phyloP scores from a whole-genome alignment of 345 rosid genomes.

The Sonneratia alba region DNA sequence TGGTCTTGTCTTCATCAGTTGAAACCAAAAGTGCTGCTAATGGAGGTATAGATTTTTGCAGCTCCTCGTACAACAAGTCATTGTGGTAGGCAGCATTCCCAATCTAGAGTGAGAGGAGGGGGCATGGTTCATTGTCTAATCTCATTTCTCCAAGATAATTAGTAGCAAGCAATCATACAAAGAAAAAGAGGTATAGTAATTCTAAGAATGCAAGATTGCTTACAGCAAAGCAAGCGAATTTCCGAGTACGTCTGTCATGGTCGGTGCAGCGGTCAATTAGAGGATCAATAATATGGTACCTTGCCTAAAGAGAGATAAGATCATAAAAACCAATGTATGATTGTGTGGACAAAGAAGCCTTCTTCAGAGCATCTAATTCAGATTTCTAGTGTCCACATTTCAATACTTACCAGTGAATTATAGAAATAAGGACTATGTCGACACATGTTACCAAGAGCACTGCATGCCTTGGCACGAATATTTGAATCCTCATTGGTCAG shows the following conservation, averaged over 20 bases:
- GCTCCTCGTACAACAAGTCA: slow-evolving; percentile 70
- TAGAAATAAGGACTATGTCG: slow-evolving; percentile 86
- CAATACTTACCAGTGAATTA: slow-evolving; percentile 48
- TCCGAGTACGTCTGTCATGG: slow-evolving; percentile 81
- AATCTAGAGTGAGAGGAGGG: slow-evolving; percentile 34
- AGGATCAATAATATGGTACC: slow-evolving; percentile 47
- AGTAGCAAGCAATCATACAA: not conserved
- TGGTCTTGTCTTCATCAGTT: slow-evolving; percentile 89
- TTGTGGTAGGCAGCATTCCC: slow-evolving; percentile 95
- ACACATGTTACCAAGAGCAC: slow-evolving; percentile 96
- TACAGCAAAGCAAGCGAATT: slow-evolving; percentile 98
- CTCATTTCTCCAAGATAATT: not conserved
- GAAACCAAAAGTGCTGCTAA: slow-evolving; percentile 63
- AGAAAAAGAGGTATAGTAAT: not conserved
- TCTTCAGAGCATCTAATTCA: not conserved
- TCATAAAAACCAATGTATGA: slow-evolving; percentile 11
- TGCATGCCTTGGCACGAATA: slow-evolving; percentile 72
- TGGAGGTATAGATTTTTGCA: slow-evolving; percentile 78
- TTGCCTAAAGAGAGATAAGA: slow-evolving; percentile 40
- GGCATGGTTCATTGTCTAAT: not conserved
- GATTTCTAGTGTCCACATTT: not conserved
- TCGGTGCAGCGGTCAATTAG: slow-evolving; percentile 94
- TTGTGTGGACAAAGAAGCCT: not conserved
- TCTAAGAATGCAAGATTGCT: slow-evolving; percentile 12
- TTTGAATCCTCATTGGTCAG: too few relatives aligned